Conservation (phyloP, 768 basidiomycete genomes). For the Antrodiella citrinella region DNA sequence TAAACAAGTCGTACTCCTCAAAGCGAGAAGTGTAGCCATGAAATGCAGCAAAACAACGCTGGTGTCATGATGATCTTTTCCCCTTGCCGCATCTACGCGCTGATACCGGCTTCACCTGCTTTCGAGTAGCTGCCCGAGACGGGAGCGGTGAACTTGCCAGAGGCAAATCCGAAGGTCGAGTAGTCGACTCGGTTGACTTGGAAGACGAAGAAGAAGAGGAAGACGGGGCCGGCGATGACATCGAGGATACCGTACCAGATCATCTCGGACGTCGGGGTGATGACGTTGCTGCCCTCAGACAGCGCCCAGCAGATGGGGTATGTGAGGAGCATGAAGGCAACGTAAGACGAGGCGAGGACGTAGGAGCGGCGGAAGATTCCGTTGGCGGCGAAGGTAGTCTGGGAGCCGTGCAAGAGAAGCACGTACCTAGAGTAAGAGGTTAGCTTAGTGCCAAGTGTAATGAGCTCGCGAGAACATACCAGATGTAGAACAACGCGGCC, state of each 20-base stretch:
- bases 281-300: constrained; percentile 43
- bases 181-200: constrained; percentile 20
- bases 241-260: constrained; percentile 45
- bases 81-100: neutral
- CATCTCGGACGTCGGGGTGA: constrained; percentile 44
- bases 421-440: constrained; percentile 18
- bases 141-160: constrained; percentile 19
- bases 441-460: neutral
- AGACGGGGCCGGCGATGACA: constrained; percentile 29
- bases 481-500: constrained; percentile 34
- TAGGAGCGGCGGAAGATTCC: constrained; percentile 20
- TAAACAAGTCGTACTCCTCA: neutral
- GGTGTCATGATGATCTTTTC: neutral
- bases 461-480: constrained; percentile 10
- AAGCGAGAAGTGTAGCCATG: neutral
- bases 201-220: constrained; percentile 26
- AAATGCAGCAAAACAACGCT: neutral
- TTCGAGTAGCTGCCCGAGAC: neutral
- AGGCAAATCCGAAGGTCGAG: constrained; percentile 17
- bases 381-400: constrained; percentile 20
- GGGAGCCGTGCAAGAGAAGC: constrained; percentile 21
- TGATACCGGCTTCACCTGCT: constrained; percentile 9
- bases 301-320: constrained; percentile 54
- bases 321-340: constrained; percentile 48
- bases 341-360: constrained; percentile 29